phyloP scores from a whole-genome alignment of 2,329 filamentous ascomycete genomes.

The Fusarium vanettenii region DNA sequence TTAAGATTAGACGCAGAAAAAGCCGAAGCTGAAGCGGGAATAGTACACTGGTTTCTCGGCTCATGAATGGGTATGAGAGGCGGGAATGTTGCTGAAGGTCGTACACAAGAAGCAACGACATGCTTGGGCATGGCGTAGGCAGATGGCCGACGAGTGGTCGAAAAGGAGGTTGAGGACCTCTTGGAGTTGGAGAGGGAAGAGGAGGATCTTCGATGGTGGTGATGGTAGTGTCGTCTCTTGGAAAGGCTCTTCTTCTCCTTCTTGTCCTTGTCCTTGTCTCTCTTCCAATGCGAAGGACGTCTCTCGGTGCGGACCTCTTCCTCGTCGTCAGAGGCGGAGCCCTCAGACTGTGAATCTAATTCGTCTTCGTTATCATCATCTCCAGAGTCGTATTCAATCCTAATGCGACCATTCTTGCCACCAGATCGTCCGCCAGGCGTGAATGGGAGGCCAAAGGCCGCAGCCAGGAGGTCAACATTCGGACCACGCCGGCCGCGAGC shows the following conservation, averaged over 20 bases:
- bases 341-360: slow-evolving; percentile 4
- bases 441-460: slow-evolving; percentile 44
- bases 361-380: slow-evolving; percentile 12
- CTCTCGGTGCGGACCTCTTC: not conserved
- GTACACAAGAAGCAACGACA: slow-evolving; percentile 32
- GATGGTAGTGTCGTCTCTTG: slow-evolving; percentile 7
- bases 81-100: slow-evolving; percentile 33
- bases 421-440: slow-evolving; percentile 14
- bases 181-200: slow-evolving; percentile 10
- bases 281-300: not conserved
- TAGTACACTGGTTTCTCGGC: slow-evolving; percentile 29
- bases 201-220: slow-evolving; percentile 2
- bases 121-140: slow-evolving; percentile 3
- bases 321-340: slow-evolving; percentile 17
- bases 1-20: slow-evolving; percentile 27
- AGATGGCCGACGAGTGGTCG: slow-evolving; percentile 21
- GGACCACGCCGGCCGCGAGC: slow-evolving; percentile 22
- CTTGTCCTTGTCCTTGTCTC: not conserved
- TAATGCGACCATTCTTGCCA: slow-evolving; percentile 10
- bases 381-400: slow-evolving; percentile 9
- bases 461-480: slow-evolving; percentile 43
- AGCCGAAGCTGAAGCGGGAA: slow-evolving; percentile 16
- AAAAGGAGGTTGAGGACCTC: slow-evolving; percentile 12
- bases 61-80: slow-evolving; percentile 27
- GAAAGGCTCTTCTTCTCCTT: slow-evolving; percentile 1